Evolutionary conservation across 768 basidiomycete genomes (phyloP), one percentile per base, ranked within the genome.

Genomic region (Neoboletus subvelutipes): DNA sequence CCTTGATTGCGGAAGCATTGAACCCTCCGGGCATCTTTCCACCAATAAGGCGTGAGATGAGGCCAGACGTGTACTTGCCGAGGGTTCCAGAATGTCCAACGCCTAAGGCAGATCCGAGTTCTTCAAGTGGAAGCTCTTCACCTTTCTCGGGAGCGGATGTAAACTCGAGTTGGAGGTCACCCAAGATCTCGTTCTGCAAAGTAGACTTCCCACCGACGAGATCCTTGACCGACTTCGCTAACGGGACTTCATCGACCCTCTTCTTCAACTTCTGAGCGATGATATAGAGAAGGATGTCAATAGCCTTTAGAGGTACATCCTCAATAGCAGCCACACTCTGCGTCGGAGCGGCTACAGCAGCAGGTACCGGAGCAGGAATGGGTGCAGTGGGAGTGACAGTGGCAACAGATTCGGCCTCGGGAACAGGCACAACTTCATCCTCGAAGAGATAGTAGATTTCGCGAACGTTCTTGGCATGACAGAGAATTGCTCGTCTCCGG

Each of bases 201-300:
- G 97, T 99, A 18, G 96, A 98, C 76, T 99, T 99, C 62, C 97
- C 97, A 29, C 94, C 94, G 45, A 97, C 95, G 54, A 99, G 88
- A 66, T 99, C 97, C 75, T 99, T 98, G 80, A 99, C 94, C 0
- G 94, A 89, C 74, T 99, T 99, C 58, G 85, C 82, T 8, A 94
- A 77, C 5, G 94, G 92, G 54, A 98, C 79, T 66, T 98, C 97
- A 48, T 87, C 83, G 29, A 94, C 80, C 54, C 80, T 83, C 81
- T 99, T 99, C 87, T 99, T 99, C 67, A 99, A 77, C 76, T 99
- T 99, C 78, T 99, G 97, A 0, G 97, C 94, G 56, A 99, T 90
- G 71, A 98, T 87, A 61, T 85, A 83, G 52, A 82, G 81, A 28
- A 98, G 83, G 36, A 96, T 88, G 52, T 98, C 97, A 61, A 87